Base-by-base conservation (phyloP, 2,329 filamentous ascomycete genomes). In the Thyridium curvatum region DNA sequence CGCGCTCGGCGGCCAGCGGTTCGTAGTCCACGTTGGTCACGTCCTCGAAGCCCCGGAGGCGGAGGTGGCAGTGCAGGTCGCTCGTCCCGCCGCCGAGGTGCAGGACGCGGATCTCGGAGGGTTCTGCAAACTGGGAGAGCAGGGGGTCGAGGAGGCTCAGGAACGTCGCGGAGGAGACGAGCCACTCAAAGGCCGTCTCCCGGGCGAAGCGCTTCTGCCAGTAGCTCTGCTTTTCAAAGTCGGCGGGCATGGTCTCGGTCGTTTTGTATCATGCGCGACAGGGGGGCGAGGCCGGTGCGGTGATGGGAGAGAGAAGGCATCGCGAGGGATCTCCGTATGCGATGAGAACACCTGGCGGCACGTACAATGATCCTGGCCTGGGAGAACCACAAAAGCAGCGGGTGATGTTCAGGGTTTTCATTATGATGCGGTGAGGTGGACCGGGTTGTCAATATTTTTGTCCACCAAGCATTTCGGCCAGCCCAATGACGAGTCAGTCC, bases 11-110 rank as follows among this genome's bases (percentile, higher is more conserved):
- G 6, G 70, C 70, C 7, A 69, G 55, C 4, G 69, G 68, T 47
- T 72, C 69, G 44, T 68, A 74, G 51, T 73, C 71, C 42, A 70
- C 51, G 42, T 73, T 74, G 7, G 65, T 67, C 14, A 74, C 55
- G 46, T 66, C 47, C 3, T 38, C n/a, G 43, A 67, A 68, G 2
- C 67, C 68, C 8, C 52, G 52, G 4, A 43, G 42, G 5, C 70
- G 67, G n/a, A 73, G 54, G 43, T 65, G 60, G 45, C 62, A 69
- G 17, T 72, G 68, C 21, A 74, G 49, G 43, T 71, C 68, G 51
- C 69, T 73, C 7, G 68, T 74, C 12, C 71, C 71, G 33, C 58
- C 66, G 39, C 71, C 71, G 3, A 74, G 45, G 32, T 74, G 65
- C 6, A 73, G 58, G 44, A 73, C 63, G 12, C 47, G 51, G 16